A percentile compares a stretch with the other conserved stretches of the same genome.
phyloP scores from a whole-genome alignment of 78 protist genomes.

The Planoprotostelium fungivorum region DNA sequence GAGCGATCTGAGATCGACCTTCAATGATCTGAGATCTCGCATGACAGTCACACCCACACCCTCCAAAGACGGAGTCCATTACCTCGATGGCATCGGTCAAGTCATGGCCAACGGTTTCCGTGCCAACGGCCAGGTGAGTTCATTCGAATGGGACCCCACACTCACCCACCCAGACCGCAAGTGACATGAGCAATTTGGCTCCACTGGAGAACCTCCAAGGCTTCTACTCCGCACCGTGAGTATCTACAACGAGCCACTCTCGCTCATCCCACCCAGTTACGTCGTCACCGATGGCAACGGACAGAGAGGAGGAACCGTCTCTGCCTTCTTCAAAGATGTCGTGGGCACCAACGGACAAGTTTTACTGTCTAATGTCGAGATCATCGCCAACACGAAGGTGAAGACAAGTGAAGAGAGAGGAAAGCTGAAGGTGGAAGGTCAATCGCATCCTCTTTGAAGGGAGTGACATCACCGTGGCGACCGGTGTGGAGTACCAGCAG shows the following conservation, averaged over 20 bases:
- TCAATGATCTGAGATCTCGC: not conserved
- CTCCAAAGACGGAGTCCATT: not conserved
- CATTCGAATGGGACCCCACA: no score
- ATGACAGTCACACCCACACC: not conserved
- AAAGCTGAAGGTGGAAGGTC: not conserved
- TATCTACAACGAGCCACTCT: not conserved
- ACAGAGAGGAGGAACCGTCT: not conserved
- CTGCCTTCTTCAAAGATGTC: not conserved
- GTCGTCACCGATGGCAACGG: not conserved
- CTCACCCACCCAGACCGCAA: no score
- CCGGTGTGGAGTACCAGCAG: no score
- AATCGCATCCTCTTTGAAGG: no score
- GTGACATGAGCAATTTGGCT: not conserved
- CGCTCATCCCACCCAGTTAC: not conserved
- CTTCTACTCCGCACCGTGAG: not conserved
- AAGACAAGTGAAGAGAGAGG: not conserved
- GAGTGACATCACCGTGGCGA: no score
- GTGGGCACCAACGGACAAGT: not conserved
- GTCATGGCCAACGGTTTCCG: not conserved
- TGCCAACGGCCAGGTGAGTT: not conserved
- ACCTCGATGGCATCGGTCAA: not conserved
- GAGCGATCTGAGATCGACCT: not conserved
- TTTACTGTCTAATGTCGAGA: not conserved
- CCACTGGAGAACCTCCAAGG: not conserved
- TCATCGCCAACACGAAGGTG: not conserved